These are phyloP conservation scores for Geotrichum klebahnii DNA, from an alignment of 1,139 yeast genomes.

Conservation along the genomic window DNA sequence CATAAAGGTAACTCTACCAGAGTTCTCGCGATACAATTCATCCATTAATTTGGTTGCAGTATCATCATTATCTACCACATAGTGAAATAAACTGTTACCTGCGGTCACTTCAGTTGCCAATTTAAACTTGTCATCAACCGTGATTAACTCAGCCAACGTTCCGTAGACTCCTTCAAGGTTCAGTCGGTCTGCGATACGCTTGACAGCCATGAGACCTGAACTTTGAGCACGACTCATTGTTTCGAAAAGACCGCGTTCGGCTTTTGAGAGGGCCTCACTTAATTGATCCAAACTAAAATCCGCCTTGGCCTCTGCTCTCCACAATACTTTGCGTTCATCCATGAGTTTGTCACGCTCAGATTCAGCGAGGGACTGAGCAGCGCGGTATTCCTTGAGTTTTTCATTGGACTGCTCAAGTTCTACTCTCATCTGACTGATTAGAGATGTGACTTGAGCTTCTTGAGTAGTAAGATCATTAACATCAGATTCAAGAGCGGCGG, in stretches of 20 bases:
- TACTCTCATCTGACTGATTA: slow-evolving; percentile 29
- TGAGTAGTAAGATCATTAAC: slow-evolving; percentile 29
- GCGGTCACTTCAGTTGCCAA: slow-evolving; percentile 86
- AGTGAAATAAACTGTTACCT: slow-evolving; percentile 78
- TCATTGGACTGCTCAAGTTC: slow-evolving; percentile 38
- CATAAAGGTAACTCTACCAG: slow-evolving; percentile 86
- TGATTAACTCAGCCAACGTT: slow-evolving; percentile 75
- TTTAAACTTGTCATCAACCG: slow-evolving; percentile 76
- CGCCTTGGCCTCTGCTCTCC: slow-evolving; percentile 75
- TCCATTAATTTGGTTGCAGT: slow-evolving; percentile 79
- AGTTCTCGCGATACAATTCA: slow-evolving; percentile 62
- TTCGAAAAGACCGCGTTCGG: slow-evolving; percentile 59
- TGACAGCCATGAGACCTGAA: slow-evolving; percentile 65
- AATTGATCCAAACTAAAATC: slow-evolving; percentile 55
- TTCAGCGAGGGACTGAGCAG: slow-evolving; percentile 22
- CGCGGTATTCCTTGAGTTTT: slow-evolving; percentile 30
- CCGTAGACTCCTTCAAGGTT: slow-evolving; percentile 70
- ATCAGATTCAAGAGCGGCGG: slow-evolving; percentile 25
- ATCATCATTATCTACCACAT: slow-evolving; percentile 82
- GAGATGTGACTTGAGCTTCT: slow-evolving; percentile 21
- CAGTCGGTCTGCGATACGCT: slow-evolving; percentile 49
- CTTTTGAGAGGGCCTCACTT: slow-evolving; percentile 51
- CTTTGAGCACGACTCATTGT: slow-evolving; percentile 56
- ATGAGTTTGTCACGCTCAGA: slow-evolving; percentile 40
- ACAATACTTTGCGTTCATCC: slow-evolving; percentile 65